A percentile compares a stretch with the other conserved stretches of the same genome.
phyloP scores from a whole-genome alignment of 148 eudicot genomes.

The Spergularia marina region DNA sequence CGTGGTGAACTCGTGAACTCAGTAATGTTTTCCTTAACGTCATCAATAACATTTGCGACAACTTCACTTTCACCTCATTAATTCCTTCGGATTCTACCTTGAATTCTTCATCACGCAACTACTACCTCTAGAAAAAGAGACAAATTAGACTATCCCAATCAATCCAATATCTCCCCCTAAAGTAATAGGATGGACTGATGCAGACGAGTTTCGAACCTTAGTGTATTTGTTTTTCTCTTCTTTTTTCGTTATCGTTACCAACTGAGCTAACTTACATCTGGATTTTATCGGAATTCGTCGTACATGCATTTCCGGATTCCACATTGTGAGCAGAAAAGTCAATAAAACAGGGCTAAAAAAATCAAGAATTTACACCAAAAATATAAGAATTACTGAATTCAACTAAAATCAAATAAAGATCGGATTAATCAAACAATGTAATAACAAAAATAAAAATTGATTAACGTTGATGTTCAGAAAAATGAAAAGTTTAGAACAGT shows the following conservation, averaged over 20 bases:
- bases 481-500: not conserved
- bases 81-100: conserved; percentile 11
- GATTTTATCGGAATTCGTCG: not conserved
- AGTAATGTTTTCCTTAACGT: conserved; percentile 3
- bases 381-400: not conserved
- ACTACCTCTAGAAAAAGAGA: not conserved
- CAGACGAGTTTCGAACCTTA: not conserved
- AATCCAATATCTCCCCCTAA: not conserved
- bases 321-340: not conserved
- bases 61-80: conserved; percentile 13
- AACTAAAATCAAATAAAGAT: conserved; percentile 7
- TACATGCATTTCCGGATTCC: not conserved
- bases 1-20: not conserved
- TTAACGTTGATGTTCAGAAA: not conserved
- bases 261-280: not conserved
- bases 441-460: not conserved
- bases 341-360: conserved; percentile 23
- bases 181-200: not conserved
- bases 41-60: not conserved
- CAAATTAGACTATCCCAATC: too few species aligned
- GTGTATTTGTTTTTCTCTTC: too few species aligned
- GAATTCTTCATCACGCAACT: not conserved
- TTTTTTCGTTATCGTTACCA: not conserved
- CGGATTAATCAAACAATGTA: not conserved
- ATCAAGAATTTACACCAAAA: not conserved